These are phyloP conservation scores for Phytopythium montanum DNA, from an alignment of 352 stramenopile species.

Conservation along the genomic window DNA sequence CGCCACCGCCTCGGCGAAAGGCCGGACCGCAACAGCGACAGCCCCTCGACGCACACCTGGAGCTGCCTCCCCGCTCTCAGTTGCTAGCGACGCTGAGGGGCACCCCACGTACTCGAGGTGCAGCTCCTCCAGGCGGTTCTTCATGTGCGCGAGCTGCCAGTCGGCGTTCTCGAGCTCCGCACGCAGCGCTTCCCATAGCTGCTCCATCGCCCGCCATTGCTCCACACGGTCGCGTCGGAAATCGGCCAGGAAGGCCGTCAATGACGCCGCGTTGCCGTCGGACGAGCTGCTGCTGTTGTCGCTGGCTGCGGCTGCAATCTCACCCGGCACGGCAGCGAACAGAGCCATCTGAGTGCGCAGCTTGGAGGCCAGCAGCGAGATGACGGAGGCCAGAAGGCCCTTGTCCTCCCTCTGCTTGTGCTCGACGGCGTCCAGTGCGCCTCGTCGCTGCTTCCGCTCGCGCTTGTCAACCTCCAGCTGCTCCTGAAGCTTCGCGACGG, in stretches of 20 bases:
- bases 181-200: constrained; percentile 42
- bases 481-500: constrained; percentile 39
- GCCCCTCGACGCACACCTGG: background rate
- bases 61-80: constrained; percentile 7
- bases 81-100: background rate
- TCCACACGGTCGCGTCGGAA: constrained; percentile 31
- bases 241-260: constrained; percentile 20
- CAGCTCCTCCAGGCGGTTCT: constrained; percentile 48
- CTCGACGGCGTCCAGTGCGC: constrained; percentile 8
- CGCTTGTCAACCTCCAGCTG: constrained; percentile 26
- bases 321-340: constrained; percentile 26
- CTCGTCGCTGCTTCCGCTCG: constrained; percentile 25
- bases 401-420: constrained; percentile 36
- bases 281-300: background rate
- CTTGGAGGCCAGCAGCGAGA: constrained; percentile 37
- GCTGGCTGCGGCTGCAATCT: constrained; percentile 3
- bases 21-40: constrained; percentile 5
- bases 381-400: constrained; percentile 36
- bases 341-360: constrained; percentile 44
- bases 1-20: constrained; percentile 70
- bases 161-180: constrained; percentile 46
- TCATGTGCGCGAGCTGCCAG: constrained; percentile 67
- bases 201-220: constrained; percentile 35
- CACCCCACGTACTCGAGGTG: constrained; percentile 20
- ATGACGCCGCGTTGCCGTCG: constrained; percentile 1